Base-by-base conservation (phyloP, 768 basidiomycete species). In the Lentinula aciculospora region DNA sequence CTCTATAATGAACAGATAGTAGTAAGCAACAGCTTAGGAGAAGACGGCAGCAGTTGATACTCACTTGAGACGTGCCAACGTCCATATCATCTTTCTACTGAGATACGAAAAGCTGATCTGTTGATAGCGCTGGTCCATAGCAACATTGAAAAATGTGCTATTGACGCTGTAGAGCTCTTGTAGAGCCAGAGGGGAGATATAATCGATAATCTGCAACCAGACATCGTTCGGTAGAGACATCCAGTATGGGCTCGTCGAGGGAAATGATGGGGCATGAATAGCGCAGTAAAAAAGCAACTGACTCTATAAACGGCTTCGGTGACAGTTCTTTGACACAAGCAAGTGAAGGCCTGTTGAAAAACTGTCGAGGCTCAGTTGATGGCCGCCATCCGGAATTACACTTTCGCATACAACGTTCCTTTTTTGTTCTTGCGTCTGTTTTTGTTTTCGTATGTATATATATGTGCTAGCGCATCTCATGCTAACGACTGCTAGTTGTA, bases 41-140 rank as follows among this genome's bases (percentile, higher is more conserved):
- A 13, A 8, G n/a, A 34, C 15, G 15, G 10, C 19, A 27, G 17
- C 17, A 28, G n/a, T 9, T 21, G n/a, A 46, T 4, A 77, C 63
- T 58, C 69, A 78, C 64, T 73, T 68, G 10, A 67, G 60, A 15
- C 66, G 62, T 5, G 51, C 34, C 12, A 67, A 31, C 12, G 57
- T 49, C 29, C 61, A 57, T 28, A 77, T 37, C 76, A 80, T 78
- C 40, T 69, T 70, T 54, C 71, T 67, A 57, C 77, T 76, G 28
- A 78, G 67, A 66, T 79, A 81, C 2, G 78, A 75, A 60, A 81
- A 79, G 63, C 76, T 78, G 63, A 80, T 71, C 58, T 77, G 75
- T 12, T 76, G 71, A 61, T 81, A 81, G 13, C 78, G 70, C 47
- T 65, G 73, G 60, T 80, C 75, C 79, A 81, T 79, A 31, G 65